Base-by-base conservation (phyloP, 2,329 filamentous ascomycete species). In the Ustilaginoidea virens region DNA sequence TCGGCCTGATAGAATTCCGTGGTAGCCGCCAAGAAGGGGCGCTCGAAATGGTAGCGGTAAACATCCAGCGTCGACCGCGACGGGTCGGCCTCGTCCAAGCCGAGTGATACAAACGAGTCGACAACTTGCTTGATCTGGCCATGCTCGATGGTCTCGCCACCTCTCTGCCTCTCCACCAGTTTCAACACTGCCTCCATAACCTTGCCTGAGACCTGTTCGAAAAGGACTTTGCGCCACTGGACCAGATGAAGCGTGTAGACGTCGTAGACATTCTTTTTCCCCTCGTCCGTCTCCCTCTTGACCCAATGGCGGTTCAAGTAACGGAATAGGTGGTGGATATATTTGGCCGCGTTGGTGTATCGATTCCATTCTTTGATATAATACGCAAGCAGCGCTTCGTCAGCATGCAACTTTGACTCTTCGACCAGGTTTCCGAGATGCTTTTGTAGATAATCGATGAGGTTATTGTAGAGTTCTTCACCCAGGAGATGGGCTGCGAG, bases 271-370 rank as follows among this genome's bases (percentile, higher is more conserved):
- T 87, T 81, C 62, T 96, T 94, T 60, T 98, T 96, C 19, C 90
- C 90, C 53, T 98, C 90, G 38, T 98, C 90, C 58, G 98, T 93
- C 58, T 98, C 90, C 17, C 90, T 70, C 66, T 94, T 98, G 2
- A 98, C 90, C 90, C 92, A 98, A 56, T 98, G 90, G 17, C 90
- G 74, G 49, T 98, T 98, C 16, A 98, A 71, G 49, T 98, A 98
- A 30, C 79, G 67, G 63, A 98, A 98, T 6, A 98, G 62, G 50
- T 98, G 87, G 55, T 98, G 92, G 51, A 94, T 90, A 58, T 92
- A 98, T 55, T 92, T 92, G 34, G 86, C 90, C 1, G 90, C 87
- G 10, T 80, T 82, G 2, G 90, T 98, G 58, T 94, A 98, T 36
- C 90, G 73, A 40, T 79, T 75, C 90, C 90, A 98, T 64, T 98